Conservation (phyloP, 78 protist species). For the Salpingoeca rosetta region DNA sequence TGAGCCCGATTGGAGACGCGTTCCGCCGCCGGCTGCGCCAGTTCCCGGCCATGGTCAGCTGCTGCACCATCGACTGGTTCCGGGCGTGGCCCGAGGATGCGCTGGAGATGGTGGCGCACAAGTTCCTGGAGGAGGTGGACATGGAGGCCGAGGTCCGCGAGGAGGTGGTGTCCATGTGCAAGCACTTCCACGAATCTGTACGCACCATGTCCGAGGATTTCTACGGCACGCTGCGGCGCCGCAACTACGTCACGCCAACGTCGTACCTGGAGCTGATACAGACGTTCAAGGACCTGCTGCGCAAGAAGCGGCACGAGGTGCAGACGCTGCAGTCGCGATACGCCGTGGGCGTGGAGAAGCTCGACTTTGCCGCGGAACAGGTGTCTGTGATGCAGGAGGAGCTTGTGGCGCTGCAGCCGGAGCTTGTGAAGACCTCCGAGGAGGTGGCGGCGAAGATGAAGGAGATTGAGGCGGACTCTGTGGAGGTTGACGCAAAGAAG, state of each 20-base stretch:
- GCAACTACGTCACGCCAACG: constrained; percentile 73
- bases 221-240: constrained; percentile 36
- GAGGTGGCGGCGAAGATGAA: constrained; percentile 29
- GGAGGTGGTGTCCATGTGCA: constrained; percentile 30
- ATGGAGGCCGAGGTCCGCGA: constrained; percentile 58
- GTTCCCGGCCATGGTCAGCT: constrained; percentile 80
- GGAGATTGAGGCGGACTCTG: constrained; percentile 33
- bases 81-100: constrained; percentile 72
- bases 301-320: constrained; percentile 12
- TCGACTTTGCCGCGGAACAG: constrained; percentile 35
- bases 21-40: constrained; percentile 59
- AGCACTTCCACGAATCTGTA: constrained; percentile 3
- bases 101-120: background rate
- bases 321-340: constrained; percentile 7
- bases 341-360: constrained; percentile 53
- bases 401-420: constrained; percentile 57
- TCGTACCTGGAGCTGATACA: constrained; percentile 60
- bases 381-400: constrained; percentile 56
- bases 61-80: constrained; percentile 80
- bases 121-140: constrained; percentile 3
- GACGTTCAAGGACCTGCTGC: constrained; percentile 38
- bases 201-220: constrained; percentile 5
- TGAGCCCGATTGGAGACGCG: constrained; percentile 54
- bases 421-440: constrained; percentile 22
- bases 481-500: constrained; percentile 27